Percentiles rank a stretch among this genome's conserved stretches.
Conservation (phyloP, 1,284 basidiomycete genomes). For the Cyathus pygmaeus region DNA sequence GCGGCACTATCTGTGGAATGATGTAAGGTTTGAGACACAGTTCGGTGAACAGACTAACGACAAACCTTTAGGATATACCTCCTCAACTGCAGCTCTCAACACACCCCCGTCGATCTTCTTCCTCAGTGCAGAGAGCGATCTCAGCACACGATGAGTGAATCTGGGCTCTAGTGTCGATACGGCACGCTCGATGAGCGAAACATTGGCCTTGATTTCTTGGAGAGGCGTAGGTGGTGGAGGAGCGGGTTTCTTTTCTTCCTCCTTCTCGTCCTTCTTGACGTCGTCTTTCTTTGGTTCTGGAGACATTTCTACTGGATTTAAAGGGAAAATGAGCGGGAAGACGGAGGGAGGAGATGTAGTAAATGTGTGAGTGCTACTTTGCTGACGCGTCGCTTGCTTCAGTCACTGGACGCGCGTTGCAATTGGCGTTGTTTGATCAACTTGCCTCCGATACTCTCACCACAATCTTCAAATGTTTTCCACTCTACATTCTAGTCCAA, state of each 20-base stretch:
- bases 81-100: conserved; percentile 73
- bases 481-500: no score
- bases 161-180: conserved; percentile 93
- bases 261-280: conserved; percentile 52
- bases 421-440: not conserved
- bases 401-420: not conserved
- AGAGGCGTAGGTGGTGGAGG: conserved; percentile 63
- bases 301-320: conserved; percentile 76
- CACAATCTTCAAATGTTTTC: no score
- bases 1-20: conserved; percentile 61
- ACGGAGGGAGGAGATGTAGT: not conserved
- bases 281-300: conserved; percentile 53
- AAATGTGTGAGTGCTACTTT: conserved; percentile 1
- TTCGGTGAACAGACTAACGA: conserved; percentile 4
- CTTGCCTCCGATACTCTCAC: no score
- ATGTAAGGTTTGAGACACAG: conserved; percentile 5
- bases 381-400: conserved; percentile 45
- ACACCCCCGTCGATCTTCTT: conserved; percentile 76
- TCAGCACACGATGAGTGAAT: conserved; percentile 90
- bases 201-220: conserved; percentile 87
- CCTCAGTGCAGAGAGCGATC: conserved; percentile 83
- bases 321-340: conserved; percentile 39
- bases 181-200: conserved; percentile 87
- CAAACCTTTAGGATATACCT: conserved; percentile 81
- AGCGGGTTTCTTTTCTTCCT: conserved; percentile 37